Base-by-base conservation (phyloP, 352 stramenopile genomes). In the Phytophthora foliorum region DNA sequence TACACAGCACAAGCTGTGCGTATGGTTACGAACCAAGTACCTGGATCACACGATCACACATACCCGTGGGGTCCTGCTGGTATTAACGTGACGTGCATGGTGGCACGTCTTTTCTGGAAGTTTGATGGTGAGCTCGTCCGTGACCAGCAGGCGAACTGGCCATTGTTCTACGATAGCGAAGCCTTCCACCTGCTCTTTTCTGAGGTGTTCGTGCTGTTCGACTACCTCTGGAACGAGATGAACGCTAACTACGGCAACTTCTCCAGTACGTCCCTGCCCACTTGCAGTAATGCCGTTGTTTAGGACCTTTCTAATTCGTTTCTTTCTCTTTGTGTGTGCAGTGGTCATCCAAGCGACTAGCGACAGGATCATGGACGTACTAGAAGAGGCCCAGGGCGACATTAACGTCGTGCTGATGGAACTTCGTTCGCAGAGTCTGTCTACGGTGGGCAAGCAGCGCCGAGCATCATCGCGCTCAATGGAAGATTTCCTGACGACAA, bases 81-180 rank as follows among this genome's bases (percentile, higher is more conserved):
- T 8, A 96, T 96, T 74, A 96, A 96, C 56, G 83, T 96, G 51
- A 93, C 88, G 19, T 93, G 88, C 67, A 91, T 94, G 81, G 69
- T 93, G 9, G 83, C 86, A 21, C 72, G 82, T 39, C 77, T 92
- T 1, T 93, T 96, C 57, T 96, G 88, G 88, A 88, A 91, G 46
- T 87, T 84, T 49, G 85, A 94, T 51, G 88, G 86, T 10, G 80
- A 92, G 63, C 71, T 90, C 41, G 76, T 88, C 51, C 78, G 81
- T 39, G 86, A 94, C 25, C 74, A 81, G 31, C 64, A 83, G 46
- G 17, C 72, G 19, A 92, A 93, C 32, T 96, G 88, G 88, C 79
- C 84, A 10, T 64, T 94, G 32, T 96, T 96, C 56, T 74, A 70
- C 4, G 77, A 91, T 57, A 71, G 59, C 19, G 80, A 93, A 36